Evolutionary conservation across 2,329 filamentous ascomycete genomes (phyloP).

Genomic region (Phialocephala subalpina): DNA sequence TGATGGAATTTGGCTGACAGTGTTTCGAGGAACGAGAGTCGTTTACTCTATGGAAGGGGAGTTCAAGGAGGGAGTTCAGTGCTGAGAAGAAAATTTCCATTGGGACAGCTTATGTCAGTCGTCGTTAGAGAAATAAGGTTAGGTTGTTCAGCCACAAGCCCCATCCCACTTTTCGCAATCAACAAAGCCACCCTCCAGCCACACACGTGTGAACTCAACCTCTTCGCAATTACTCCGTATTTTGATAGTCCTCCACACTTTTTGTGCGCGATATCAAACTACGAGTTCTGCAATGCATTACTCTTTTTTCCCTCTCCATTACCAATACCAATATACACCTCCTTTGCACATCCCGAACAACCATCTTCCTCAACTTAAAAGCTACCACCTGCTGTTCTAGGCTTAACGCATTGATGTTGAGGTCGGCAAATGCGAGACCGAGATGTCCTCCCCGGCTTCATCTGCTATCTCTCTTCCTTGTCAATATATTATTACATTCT

Average conservation of each 20-base stretch:
- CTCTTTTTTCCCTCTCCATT: not conserved
- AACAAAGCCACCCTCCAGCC: too few relatives aligned
- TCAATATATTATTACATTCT: constrained; percentile 4
- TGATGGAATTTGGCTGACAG: too few relatives aligned
- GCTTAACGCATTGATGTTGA: constrained; percentile 3
- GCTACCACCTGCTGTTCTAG: constrained; percentile 5
- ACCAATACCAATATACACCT: not conserved
- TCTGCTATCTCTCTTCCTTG: constrained; percentile 12
- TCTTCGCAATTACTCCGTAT: too few relatives aligned
- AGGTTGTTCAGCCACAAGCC: too few relatives aligned
- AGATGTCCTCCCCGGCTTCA: constrained; percentile 1
- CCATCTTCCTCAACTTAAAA: not conserved
- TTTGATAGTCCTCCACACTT: not conserved
- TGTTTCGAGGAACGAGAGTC: too few relatives aligned
- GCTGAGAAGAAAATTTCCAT: too few relatives aligned
- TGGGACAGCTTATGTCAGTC: too few relatives aligned
- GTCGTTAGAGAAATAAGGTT: too few relatives aligned
- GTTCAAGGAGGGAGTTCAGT: too few relatives aligned
- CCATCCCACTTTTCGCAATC: too few relatives aligned
- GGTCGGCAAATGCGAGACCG: not conserved
- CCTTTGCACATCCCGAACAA: not conserved
- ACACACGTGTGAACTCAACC: too few relatives aligned
- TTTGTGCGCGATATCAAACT: not conserved
- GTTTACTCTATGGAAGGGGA: too few relatives aligned
- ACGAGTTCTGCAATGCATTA: not conserved